Base-by-base conservation (phyloP, 768 basidiomycete species). In the Rhodotorula sphaerocarpa region DNA sequence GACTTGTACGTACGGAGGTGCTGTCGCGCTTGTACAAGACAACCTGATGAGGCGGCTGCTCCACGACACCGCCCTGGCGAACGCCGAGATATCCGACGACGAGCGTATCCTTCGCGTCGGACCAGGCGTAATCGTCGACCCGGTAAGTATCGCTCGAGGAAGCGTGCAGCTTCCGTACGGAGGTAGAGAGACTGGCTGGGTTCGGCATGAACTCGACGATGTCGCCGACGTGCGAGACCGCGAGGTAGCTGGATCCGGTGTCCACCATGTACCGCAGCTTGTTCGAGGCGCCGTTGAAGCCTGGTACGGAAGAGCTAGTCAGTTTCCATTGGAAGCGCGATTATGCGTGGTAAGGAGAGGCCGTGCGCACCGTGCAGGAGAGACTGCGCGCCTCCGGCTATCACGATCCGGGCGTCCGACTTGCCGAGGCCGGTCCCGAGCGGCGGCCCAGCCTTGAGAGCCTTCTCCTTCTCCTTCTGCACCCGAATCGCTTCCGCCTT, bases 231-330 rank as follows among this genome's bases (percentile, higher is more conserved):
- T 59, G 54, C 27, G 61, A 59, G 42, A 61, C 50, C 20, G 60
- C 57, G 48, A 67, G 50, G 57, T 59, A 55, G 3, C 54, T 45
- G 1, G 33, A 23, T 23, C 58, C 53, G 5, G 53, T 63, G 27
- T 41, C 33, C 25, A 67, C n/a, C 61, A 67, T 55, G 47, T 61
- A 53, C 10, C 65, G 61, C 9, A 67, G 56, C 56, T 67, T 67
- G 65, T 67, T 67, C 16, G 48, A 41, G 7, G 46, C 45, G 14
- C 65, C 65, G 50, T 57, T 53, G 39, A 59, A 67, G 42, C 65
- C 65, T 59, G 48, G 20, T n/a, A 20, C 10, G 28, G 16, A 28
- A 11, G 30, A 16, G 9, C 16, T 2, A 1, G 7, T 50, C 30
- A 50, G 31, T n/a, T n/a, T n/a, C 44, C 3, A 21, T 67, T 67